Conservation (phyloP, 257 asterid genomes). For the Primulina tabacum region DNA sequence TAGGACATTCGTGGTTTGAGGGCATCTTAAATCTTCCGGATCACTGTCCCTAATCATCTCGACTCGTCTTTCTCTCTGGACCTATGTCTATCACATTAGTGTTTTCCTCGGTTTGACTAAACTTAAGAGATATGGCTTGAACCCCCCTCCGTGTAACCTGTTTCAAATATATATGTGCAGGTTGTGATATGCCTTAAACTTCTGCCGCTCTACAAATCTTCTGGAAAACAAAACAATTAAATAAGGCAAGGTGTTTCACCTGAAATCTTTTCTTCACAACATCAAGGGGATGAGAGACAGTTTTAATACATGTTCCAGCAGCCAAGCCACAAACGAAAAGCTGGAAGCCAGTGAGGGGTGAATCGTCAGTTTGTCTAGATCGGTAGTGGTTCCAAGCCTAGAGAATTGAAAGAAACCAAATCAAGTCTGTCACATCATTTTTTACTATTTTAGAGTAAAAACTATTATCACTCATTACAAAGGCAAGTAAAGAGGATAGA, state of each 20-base stretch:
- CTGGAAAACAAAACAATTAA: background rate
- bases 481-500: slow-evolving; percentile 4
- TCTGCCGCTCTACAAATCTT: background rate
- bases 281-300: slow-evolving; percentile 93
- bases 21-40: background rate
- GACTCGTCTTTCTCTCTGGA: background rate
- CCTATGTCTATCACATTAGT: background rate
- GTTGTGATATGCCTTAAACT: background rate
- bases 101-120: background rate
- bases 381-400: slow-evolving; percentile 66
- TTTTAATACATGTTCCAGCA: slow-evolving; percentile 84
- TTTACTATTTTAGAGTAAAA: background rate
- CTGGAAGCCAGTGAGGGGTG: slow-evolving; percentile 68
- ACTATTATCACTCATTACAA: background rate
- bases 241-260: slow-evolving; percentile 37
- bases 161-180: background rate
- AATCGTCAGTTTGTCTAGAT: slow-evolving; percentile 33
- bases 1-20: background rate
- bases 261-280: slow-evolving; percentile 98
- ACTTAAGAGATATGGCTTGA: background rate
- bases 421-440: background rate
- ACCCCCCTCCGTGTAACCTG: background rate
- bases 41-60: background rate
- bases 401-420: slow-evolving; percentile 20
- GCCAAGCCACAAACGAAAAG: slow-evolving; percentile 79